Conservation (phyloP, 1,284 basidiomycete genomes). For the Kwoniella shivajii region DNA sequence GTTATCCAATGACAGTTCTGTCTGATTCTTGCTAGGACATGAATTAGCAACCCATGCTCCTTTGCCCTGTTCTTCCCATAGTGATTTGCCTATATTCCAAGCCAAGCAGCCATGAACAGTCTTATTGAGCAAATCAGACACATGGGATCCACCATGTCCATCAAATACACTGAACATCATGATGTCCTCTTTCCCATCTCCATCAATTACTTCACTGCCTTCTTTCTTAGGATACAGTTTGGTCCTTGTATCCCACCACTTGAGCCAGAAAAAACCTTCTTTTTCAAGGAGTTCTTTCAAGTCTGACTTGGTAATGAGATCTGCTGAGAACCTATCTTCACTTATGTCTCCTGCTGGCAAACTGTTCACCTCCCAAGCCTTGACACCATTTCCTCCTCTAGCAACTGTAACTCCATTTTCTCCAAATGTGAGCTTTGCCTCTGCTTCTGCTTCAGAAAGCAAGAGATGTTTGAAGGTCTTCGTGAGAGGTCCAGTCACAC, state of each 20-base stretch:
- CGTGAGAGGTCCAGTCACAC: not conserved
- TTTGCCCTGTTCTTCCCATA: not conserved
- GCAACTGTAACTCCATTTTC: not conserved
- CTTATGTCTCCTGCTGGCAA: not conserved
- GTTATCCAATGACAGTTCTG: not conserved
- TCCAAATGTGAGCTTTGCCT: not conserved
- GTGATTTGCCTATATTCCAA: not conserved
- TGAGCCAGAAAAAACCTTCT: not conserved
- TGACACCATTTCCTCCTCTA: not conserved
- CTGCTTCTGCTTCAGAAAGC: not conserved
- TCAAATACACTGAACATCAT: slow-evolving; percentile 18
- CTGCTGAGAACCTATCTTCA: slow-evolving; percentile 3
- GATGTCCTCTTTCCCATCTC: slow-evolving; percentile 13
- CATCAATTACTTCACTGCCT: not conserved
- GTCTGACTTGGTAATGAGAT: not conserved
- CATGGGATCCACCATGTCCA: slow-evolving; percentile 5
- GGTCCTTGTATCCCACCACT: slow-evolving; percentile 1
- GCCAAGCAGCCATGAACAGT: slow-evolving; percentile 16
- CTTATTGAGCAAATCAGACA: not conserved
- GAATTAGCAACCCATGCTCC: not conserved
- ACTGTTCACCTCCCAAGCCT: not conserved
- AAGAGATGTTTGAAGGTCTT: not conserved
- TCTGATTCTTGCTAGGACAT: not conserved
- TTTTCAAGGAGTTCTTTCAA: not conserved
- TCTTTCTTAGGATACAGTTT: not conserved